Evolutionary conservation across 2,329 filamentous ascomycete species (phyloP).

Genomic region (Diaporthe nobilis): DNA sequence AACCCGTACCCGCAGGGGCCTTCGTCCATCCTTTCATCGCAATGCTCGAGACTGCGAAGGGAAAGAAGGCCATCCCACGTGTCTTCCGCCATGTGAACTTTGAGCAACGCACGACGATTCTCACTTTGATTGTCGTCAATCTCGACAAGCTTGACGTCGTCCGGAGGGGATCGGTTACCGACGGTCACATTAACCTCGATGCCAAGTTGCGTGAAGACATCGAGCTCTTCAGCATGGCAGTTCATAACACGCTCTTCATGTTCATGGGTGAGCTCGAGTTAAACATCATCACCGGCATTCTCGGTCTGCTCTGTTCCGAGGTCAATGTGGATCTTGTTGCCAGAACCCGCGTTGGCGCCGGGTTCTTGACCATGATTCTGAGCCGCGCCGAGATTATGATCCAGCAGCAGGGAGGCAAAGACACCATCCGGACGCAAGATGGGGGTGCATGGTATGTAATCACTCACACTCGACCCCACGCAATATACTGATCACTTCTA

Average conservation of each 20-base stretch:
- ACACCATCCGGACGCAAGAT: conserved; percentile 38
- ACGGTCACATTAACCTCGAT: conserved; percentile 80
- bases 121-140: conserved; percentile 96
- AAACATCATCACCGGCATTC: conserved; percentile 89
- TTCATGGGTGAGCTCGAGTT: conserved; percentile 93
- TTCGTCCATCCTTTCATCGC: conserved; percentile 94
- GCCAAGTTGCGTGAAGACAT: conserved; percentile 89
- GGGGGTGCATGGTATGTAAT: conserved; percentile 70
- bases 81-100: conserved; percentile 94
- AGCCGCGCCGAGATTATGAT: conserved; percentile 95
- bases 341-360: conserved; percentile 88
- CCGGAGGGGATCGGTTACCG: conserved; percentile 80
- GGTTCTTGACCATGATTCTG: conserved; percentile 92
- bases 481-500: conserved; percentile 50
- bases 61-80: conserved; percentile 94
- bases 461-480: not conserved
- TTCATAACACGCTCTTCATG: conserved; percentile 90
- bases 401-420: conserved; percentile 77
- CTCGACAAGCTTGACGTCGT: conserved; percentile 94
- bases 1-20: conserved; percentile 82
- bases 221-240: conserved; percentile 87
- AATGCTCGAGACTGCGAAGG: conserved; percentile 93
- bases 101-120: conserved; percentile 92
- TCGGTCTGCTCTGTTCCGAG: conserved; percentile 83
- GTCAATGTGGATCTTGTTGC: conserved; percentile 88